Evolutionary conservation across 768 basidiomycete species (phyloP), one percentile per base, ranked within the genome.

Genomic region (Amanita brunnescens): DNA sequence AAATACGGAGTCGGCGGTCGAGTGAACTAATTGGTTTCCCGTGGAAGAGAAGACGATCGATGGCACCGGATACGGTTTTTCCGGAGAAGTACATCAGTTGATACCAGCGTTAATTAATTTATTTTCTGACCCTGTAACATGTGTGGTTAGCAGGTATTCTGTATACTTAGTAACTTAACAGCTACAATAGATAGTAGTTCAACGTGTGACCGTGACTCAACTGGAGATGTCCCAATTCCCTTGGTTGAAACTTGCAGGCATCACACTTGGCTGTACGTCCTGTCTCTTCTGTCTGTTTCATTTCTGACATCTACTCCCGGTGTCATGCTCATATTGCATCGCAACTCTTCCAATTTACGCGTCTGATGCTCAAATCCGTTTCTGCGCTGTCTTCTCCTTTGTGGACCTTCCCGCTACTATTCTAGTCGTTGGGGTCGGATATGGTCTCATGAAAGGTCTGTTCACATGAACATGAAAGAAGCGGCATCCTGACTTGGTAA

Each of bases 381-480:
- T n/a, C n/a, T n/a, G 16, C 20, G 10, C 9, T 39, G 38, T 39
- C 8, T 20, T 20, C 7, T 21, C 20, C 9, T 3, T 42, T 10
- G 9, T 18, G 6, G 40, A 7, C 20, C 7, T 23, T 20, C 41
- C 2, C 20, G 21, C 3, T 24, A 18, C 26, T 14, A 18, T 29
- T 44, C 2, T 59, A 83, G 81, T 81, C 55, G 71, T 78, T 67
- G 71, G 74, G 37, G 58, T 75, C 53, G 81, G 81, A 32, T 83
- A 80, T 64, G 55, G 69, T 47, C 62, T 78, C 49, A 84, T 84
- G 81, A 79, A 73, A 66, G 75, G 81, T 82, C 61, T 66, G 71
- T 49, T 47, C 14, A 24, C 35, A 5, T 37, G 26, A 3, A 29
- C 3, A 29, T 29, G 26, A 29, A 7, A 29, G 26, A 29, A 29